Evolutionary conservation across 2,329 filamentous ascomycete species (phyloP).

Genomic region (Pestalotiopsis sp.): DNA sequence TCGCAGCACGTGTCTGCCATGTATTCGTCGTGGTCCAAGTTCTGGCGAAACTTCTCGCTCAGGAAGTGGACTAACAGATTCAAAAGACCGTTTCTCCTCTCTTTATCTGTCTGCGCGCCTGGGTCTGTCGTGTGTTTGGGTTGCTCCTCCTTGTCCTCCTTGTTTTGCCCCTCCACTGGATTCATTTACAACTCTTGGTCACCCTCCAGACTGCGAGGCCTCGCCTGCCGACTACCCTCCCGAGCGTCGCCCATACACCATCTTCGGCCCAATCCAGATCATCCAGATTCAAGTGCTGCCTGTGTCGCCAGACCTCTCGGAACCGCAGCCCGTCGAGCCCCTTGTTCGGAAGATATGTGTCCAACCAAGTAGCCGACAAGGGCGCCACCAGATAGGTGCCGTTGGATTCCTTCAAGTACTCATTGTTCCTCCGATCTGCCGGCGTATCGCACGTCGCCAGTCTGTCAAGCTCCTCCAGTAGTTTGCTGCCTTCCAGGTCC

Average conservation of each 20-base stretch:
- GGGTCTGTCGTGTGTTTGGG: too few species aligned
- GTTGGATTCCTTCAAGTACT: constrained; percentile 62
- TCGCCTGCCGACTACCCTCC: constrained; percentile 66
- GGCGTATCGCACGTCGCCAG: constrained; percentile 66
- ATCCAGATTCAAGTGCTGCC: constrained; percentile 73
- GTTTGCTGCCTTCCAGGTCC: constrained; percentile 64
- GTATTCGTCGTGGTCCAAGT: too few species aligned
- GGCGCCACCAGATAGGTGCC: constrained; percentile 76
- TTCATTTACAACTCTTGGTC: constrained; percentile 57
- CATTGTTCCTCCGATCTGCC: constrained; percentile 54
- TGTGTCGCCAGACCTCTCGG: constrained; percentile 70
- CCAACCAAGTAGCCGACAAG: constrained; percentile 70
- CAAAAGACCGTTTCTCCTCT: too few species aligned
- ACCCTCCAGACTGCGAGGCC: constrained; percentile 66
- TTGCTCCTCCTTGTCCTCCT: not conserved
- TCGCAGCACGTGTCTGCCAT: too few species aligned
- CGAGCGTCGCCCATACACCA: constrained; percentile 72
- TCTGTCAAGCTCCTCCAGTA: constrained; percentile 61
- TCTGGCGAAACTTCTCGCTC: too few species aligned
- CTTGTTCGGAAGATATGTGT: constrained; percentile 63
- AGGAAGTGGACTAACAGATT: too few species aligned
- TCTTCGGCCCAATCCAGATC: constrained; percentile 80
- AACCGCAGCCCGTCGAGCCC: constrained; percentile 63
- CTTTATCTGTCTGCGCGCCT: too few species aligned
- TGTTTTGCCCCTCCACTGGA: not conserved